Base-by-base conservation (phyloP, 148 eudicot genomes). In the Cornus controversa region DNA sequence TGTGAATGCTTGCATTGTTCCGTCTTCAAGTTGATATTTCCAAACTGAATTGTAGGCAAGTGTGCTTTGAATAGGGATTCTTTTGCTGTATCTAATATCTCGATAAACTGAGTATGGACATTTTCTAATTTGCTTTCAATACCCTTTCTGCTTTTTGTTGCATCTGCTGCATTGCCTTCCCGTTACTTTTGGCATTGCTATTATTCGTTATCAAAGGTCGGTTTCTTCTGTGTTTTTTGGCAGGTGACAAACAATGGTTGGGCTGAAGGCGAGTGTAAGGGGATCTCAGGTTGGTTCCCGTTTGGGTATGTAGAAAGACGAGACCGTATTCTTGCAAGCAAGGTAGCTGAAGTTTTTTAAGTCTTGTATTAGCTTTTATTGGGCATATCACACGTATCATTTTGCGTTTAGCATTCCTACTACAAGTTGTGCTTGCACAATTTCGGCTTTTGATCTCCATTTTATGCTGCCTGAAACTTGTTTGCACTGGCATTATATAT, bases 221-320 rank as follows among this genome's bases (percentile, higher is more conserved):
- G 20, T 45, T 66, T 13, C 54, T 62, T 14, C 28, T 16, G 4
- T 22, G 45, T 53, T 31, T 31, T 66, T 0, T 79, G 67, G 53
- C 85, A 94, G 98, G 90, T 94, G 34, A 90, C 94, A 29, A 89
- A 88, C 84, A 92, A 87, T 64, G 97, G 98, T 25, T 94, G 98
- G 98, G 98, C 98, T 8, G 98, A 94, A 89, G 98, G 98, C 53
- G 98, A 94, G 84, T 90, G 96, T 90, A 94, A 92, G 78, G 98
- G 96, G 54, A 89, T 83, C 82, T 97, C 97, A 1, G 97, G 98
- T 68, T 94, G 98, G 98, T 94, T 94, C 80, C 98, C 98, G 0
- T 90, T 79, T n/a, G 98, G 85, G 64, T 94, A 90, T 84, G 85
- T 94, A 73, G 98, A 94, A 84, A 91, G 94, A 91, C 89, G 98